Percentiles rank a stretch among this genome's conserved stretches.
Evolutionary conservation across 768 basidiomycete species (phyloP).

Genomic region (Phylloporus arenicola): DNA sequence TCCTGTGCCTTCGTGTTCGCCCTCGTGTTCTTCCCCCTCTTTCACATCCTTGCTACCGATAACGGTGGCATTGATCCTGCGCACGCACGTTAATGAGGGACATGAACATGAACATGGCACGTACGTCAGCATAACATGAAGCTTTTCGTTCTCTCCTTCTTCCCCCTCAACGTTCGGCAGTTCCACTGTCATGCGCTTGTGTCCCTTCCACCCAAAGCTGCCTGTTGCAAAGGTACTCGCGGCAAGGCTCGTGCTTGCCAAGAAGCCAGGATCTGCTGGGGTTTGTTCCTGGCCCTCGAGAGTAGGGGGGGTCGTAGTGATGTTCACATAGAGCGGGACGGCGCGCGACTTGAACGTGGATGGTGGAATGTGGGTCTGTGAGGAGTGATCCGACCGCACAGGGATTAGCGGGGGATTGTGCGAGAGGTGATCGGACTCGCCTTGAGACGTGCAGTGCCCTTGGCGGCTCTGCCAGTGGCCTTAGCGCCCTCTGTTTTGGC

Average conservation of each 20-base stretch:
- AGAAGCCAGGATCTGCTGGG: slow-evolving; percentile 52
- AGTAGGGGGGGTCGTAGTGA: slow-evolving; percentile 61
- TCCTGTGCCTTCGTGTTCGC: slow-evolving; percentile 24
- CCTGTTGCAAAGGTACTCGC: slow-evolving; percentile 66
- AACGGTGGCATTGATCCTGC: slow-evolving; percentile 75
- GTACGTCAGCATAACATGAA: slow-evolving; percentile 70
- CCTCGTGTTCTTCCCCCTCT: slow-evolving; percentile 33
- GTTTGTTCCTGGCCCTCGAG: slow-evolving; percentile 28
- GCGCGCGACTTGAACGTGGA: slow-evolving; percentile 60
- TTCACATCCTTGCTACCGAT: slow-evolving; percentile 59
- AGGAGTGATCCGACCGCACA: neutral
- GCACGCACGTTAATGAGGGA: neutral
- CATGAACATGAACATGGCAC: slow-evolving; percentile 30
- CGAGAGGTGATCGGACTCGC: slow-evolving; percentile 24
- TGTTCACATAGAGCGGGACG: slow-evolving; percentile 58
- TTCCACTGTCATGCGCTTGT: slow-evolving; percentile 61
- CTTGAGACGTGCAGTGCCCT: slow-evolving; percentile 43
- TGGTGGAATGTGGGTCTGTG: slow-evolving; percentile 42
- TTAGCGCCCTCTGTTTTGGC: slow-evolving; percentile 40
- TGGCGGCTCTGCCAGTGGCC: slow-evolving; percentile 30
- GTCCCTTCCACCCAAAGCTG: slow-evolving; percentile 83
- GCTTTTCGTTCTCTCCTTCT: slow-evolving; percentile 49
- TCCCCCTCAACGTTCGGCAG: slow-evolving; percentile 45
- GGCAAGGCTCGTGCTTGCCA: slow-evolving; percentile 50
- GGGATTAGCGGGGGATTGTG: neutral